Base-by-base conservation (phyloP, 1,284 basidiomycete genomes). In the Sporisorium graminicola region DNA sequence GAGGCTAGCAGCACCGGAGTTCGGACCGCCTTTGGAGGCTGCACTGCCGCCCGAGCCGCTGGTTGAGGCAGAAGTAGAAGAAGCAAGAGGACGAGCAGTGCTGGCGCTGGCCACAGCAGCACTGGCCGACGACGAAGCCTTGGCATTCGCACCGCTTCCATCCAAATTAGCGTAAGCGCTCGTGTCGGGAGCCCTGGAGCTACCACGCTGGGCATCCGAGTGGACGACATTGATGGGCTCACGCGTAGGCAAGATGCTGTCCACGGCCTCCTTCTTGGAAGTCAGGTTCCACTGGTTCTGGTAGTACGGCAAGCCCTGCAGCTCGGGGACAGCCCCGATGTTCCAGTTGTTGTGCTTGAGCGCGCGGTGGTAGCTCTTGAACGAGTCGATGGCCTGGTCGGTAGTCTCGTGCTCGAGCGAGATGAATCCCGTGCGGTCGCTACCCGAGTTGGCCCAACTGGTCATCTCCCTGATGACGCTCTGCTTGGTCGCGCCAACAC, bases 371-470 rank as follows among this genome's bases (percentile, higher is more conserved):
- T 81, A 77, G 6, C 26, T 33, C 58, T 72, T 65, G 76, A 80
- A 80, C 13, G 80, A 51, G 62, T 82, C 64, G 64, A 78, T 71
- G 60, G 73, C 72, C 59, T 80, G 79, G 58, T 78, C 73, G 61
- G 80, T 82, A 33, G 79, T 77, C 55, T 82, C 80, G 73, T 82
- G 80, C 54, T 82, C 77, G 54, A 82, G 79, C 62, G 77, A 69
- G 70, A 82, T 78, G 73, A 75, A 77, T 10, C 80, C 80, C 13
- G 73, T 77, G 31, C 65, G 65, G 60, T 74, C 67, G 49, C 50
- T 58, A 24, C 40, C 29, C 5, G 29, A 29, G 24, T 47, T 55
- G 52, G 77, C 74, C 75, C 78, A 76, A 56, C 62, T 65, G 46
- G 65, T 63, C 72, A 76, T 69, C 46, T 69, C 70, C 5, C 49